A percentile compares a stretch with the other conserved stretches of the same genome.
These are phyloP conservation scores for Sugiyamaella grinbergsii DNA, from an alignment of 1,139 yeast species.

Conservation along the genomic window DNA sequence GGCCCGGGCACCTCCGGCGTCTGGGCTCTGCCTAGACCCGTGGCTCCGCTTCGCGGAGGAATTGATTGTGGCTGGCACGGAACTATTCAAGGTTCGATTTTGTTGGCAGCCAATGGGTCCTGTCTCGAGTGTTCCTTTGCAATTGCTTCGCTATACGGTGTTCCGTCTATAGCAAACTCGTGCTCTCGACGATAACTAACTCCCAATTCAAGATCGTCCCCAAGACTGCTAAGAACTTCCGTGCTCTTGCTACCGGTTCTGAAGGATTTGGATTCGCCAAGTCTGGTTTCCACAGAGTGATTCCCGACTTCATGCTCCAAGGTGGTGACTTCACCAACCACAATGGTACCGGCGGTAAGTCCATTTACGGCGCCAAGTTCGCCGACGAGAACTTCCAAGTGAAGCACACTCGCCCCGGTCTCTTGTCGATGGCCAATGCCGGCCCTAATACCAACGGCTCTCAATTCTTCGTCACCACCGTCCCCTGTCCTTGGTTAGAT, in stretches of 20 bases:
- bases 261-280: constrained; percentile 93
- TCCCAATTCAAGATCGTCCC: constrained; percentile 59
- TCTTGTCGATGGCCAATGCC: constrained; percentile 98
- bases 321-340: constrained; percentile 90
- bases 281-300: constrained; percentile 97
- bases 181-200: too few relatives aligned
- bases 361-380: constrained; percentile 95
- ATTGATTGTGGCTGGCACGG: too few relatives aligned
- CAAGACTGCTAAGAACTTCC: constrained; percentile 97
- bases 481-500: constrained; percentile 94
- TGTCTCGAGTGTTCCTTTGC: too few relatives aligned
- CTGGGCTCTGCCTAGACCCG: constrained; percentile 11
- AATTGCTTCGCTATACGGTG: too few relatives aligned
- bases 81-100: too few relatives aligned
- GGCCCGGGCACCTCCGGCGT: constrained; percentile 10
- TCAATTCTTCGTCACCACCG: constrained; percentile 98
- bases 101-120: too few relatives aligned
- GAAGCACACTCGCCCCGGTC: constrained; percentile 90
- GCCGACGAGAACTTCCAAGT: constrained; percentile 91
- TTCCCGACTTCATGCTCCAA: constrained; percentile 97
- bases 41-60: constrained; percentile 6
- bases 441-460: constrained; percentile 99
- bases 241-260: constrained; percentile 96
- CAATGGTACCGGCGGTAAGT: constrained; percentile 95
- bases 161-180: too few relatives aligned